A percentile compares a stretch with the other conserved stretches of the same genome.
phyloP scores from a whole-genome alignment of 2,329 filamentous ascomycete genomes.

The Exophiala spinifera region DNA sequence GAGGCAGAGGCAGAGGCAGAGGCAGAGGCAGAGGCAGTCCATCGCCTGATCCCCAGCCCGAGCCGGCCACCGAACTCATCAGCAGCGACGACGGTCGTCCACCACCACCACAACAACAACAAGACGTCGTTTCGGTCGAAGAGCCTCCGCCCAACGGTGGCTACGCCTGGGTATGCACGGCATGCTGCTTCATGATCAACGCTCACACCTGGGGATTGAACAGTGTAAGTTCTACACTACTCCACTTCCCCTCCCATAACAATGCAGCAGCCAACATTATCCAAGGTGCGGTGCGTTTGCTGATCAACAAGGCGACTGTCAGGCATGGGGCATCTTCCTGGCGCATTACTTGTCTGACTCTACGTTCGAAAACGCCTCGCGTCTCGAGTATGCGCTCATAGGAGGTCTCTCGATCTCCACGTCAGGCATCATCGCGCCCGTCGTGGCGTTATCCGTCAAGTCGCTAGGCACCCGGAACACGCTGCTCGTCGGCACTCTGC shows the following conservation, averaged over 20 bases:
- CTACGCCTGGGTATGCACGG: conserved; percentile 34
- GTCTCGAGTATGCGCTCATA: conserved; percentile 34
- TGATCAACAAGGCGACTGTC: neutral
- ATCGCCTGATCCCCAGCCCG: neutral
- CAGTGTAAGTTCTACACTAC: no score
- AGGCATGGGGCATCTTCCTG: conserved; percentile 43
- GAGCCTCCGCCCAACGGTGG: conserved; percentile 30
- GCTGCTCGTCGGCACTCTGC: conserved; percentile 25
- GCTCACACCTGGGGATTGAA: conserved; percentile 35
- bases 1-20: no score
- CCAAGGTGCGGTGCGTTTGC: neutral
- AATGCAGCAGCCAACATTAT: no score
- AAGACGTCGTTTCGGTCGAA: conserved; percentile 14
- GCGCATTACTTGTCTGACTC: conserved; percentile 38
- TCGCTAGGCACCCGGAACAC: conserved; percentile 21
- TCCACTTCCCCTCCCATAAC: neutral
- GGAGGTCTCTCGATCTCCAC: conserved; percentile 31
- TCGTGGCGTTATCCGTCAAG: conserved; percentile 27
- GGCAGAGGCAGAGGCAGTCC: no score
- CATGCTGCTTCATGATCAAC: conserved; percentile 32
- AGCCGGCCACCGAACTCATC: neutral
- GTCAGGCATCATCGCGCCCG: conserved; percentile 30
- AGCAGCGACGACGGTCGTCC: no score
- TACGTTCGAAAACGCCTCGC: conserved; percentile 28
- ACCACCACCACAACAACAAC: no score